Evolutionary conservation across 257 asterid genomes (phyloP).

Genomic region (Agastache rugosa): DNA sequence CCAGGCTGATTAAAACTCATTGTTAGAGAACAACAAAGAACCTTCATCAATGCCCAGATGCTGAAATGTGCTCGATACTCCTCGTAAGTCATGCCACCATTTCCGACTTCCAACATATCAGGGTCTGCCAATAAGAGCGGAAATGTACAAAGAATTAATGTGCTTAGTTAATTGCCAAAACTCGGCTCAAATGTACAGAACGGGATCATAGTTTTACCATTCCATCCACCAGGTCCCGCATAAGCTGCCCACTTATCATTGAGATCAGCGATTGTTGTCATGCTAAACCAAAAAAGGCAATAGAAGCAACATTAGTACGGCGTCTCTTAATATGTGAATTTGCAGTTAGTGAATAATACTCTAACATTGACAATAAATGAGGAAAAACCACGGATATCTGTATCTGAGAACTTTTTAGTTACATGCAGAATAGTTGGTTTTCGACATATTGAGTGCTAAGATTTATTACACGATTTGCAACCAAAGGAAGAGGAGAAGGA

Average conservation of each 20-base stretch:
- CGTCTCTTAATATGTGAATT: slow-evolving; percentile 12
- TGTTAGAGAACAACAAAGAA: slow-evolving; percentile 32
- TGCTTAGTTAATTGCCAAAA: not conserved
- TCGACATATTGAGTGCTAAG: not conserved
- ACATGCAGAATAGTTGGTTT: not conserved
- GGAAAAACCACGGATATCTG: not conserved
- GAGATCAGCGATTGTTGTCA: slow-evolving; percentile 90
- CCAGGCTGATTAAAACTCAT: not conserved
- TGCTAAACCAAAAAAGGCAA: slow-evolving; percentile 58
- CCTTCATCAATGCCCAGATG: slow-evolving; percentile 99
- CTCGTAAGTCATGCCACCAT: slow-evolving; percentile 87
- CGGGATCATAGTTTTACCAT: slow-evolving; percentile 58
- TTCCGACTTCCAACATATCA: slow-evolving; percentile 98
- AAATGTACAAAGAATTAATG: not conserved
- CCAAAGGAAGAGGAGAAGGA: slow-evolving; percentile 25
- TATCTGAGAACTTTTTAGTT: not conserved
- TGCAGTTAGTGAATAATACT: slow-evolving; percentile 13
- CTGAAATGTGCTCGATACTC: slow-evolving; percentile 96
- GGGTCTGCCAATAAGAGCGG: slow-evolving; percentile 67
- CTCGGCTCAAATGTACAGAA: slow-evolving; percentile 16
- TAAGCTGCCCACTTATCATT: slow-evolving; percentile 97
- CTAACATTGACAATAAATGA: slow-evolving; percentile 5
- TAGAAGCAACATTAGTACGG: slow-evolving; percentile 29
- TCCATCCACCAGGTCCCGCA: slow-evolving; percentile 99
- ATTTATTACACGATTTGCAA: not conserved